Conservation (phyloP, 1,139 yeast species). For the Saccharomyces hybrid region DNA sequence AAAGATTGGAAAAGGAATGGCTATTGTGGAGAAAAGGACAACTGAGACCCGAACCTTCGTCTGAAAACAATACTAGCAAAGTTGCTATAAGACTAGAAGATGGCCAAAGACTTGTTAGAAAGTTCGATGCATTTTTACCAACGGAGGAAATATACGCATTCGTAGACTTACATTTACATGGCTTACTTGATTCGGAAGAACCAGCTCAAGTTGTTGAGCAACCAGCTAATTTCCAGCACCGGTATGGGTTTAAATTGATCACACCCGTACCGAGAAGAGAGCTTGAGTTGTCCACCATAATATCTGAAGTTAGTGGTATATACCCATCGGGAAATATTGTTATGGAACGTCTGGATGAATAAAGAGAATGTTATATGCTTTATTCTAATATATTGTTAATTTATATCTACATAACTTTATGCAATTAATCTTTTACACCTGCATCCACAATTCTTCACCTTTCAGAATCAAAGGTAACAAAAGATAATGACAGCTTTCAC, state of each 20-base stretch:
- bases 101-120: conserved; percentile 43
- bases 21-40: conserved; percentile 40
- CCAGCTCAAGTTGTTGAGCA: conserved; percentile 12
- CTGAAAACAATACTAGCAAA: conserved; percentile 34
- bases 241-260: conserved; percentile 40
- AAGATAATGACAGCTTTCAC: background rate
- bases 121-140: conserved; percentile 40
- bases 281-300: conserved; percentile 30
- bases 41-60: conserved; percentile 34
- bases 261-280: conserved; percentile 52
- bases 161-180: conserved; percentile 40
- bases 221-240: conserved; percentile 39
- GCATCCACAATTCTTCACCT: conserved; percentile 1
- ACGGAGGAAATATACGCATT: conserved; percentile 54
- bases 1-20: conserved; percentile 34
- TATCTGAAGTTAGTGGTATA: conserved; percentile 39
- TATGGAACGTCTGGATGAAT: conserved; percentile 34
- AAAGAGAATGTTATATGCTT: background rate
- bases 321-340: conserved; percentile 57
- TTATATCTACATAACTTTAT: conserved; percentile 2
- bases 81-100: conserved; percentile 50
- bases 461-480: conserved; percentile 2
- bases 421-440: conserved; percentile 3
- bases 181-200: conserved; percentile 29
- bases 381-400: background rate